Evolutionary conservation across 2,329 filamentous ascomycete genomes (phyloP), one percentile per base, ranked within the genome.

Genomic region (Colletotrichum sp.): DNA sequence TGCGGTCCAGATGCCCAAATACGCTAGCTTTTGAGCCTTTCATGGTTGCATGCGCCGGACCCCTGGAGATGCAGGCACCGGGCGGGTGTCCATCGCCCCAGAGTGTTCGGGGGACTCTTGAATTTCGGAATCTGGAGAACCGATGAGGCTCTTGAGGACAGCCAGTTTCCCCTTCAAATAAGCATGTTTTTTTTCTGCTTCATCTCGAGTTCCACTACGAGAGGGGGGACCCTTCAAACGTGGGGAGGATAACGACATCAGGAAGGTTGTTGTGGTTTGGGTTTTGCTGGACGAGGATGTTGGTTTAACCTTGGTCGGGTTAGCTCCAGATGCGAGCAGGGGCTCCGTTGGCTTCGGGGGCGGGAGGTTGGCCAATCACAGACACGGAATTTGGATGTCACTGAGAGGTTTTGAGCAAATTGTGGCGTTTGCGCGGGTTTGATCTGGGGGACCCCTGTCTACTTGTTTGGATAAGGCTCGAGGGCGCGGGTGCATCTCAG

Each of bases 371-470:
- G 15, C 73, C 70, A 76, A 76, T 76, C 63, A 73, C 16, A 22
- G 11, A 12, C 6, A 11, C 1, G 27, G 8, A 2, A n/a, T 22
- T 11, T 27, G 32, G 12, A 44, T 75, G 71, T 66, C 71, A 75
- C 78, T 87, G 87, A 86, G 87, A 82, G 83, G 81, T 81, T 88
- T 89, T 89, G 87, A 89, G 87, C 87, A 89, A 85, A 80, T 89
- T 89, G 82, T 86, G 81, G 82, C 80, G 78, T 79, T 39, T 44
- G 70, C 62, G 72, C 69, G 30, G 39, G 49, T 64, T 65, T 13
- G 61, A 71, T 64, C 44, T 71, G 22, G 71, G 64, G 22, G 57
- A 34, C 64, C 71, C 71, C 57, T 62, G 36, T 69, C 59, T 29
- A 5, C 11, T 27, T 25, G n/a, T 62, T 15, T 34, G 12, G 25